A percentile compares a stretch with the other conserved stretches of the same genome.
Conservation (phyloP, 495 filamentous ascomycete species). For the Aspergillus asperescens region DNA sequence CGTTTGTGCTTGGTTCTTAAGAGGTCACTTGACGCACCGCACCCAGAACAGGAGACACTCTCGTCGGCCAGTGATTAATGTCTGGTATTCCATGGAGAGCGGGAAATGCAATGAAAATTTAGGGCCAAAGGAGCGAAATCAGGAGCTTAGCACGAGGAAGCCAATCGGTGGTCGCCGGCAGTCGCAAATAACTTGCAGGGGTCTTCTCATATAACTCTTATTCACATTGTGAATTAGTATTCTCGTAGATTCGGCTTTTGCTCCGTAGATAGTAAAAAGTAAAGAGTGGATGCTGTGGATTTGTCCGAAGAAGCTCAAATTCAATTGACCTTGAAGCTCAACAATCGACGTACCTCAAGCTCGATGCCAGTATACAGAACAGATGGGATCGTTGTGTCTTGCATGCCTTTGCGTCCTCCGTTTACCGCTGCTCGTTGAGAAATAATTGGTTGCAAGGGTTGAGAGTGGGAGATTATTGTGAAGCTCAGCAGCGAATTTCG, state of each 20-base stretch:
- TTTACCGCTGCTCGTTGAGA: too few relatives aligned
- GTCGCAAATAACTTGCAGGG: too few relatives aligned
- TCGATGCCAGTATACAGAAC: not conserved
- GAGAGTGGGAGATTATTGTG: not conserved
- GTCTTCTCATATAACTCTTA: too few relatives aligned
- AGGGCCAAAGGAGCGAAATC: too few relatives aligned
- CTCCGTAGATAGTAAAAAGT: too few relatives aligned
- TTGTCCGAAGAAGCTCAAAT: not conserved
- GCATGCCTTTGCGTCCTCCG: too few relatives aligned
- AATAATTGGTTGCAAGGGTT: too few relatives aligned
- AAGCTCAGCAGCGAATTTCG: slow-evolving; percentile 9
- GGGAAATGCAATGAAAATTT: not conserved
- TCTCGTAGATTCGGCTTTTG: too few relatives aligned
- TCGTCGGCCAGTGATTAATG: too few relatives aligned
- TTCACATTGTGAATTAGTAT: too few relatives aligned
- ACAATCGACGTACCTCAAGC: not conserved
- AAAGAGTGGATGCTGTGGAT: not conserved
- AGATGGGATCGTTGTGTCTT: not conserved
- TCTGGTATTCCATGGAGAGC: not conserved
- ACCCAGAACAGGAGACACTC: not conserved
- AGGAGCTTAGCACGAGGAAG: too few relatives aligned
- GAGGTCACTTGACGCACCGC: not conserved
- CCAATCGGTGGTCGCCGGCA: too few relatives aligned
- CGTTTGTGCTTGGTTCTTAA: not conserved
- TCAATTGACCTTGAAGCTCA: not conserved